A percentile compares a stretch with the other conserved stretches of the same genome.
These are phyloP conservation scores for Dionaea muscipula DNA, from an alignment of 179 eudicot species.

Conservation along the genomic window DNA sequence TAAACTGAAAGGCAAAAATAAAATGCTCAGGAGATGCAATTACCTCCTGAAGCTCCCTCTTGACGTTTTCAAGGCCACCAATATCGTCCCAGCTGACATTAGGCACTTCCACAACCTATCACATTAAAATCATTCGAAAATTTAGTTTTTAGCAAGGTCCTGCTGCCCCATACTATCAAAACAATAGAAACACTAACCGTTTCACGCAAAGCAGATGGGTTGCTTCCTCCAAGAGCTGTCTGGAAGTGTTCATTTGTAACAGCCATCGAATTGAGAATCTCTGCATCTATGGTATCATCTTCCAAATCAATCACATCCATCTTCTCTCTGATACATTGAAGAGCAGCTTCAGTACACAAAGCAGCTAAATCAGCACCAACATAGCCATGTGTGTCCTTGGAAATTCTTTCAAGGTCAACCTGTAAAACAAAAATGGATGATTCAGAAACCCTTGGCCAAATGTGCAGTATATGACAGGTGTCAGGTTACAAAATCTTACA, in stretches of 20 bases:
- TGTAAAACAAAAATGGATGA: slow-evolving; percentile 13
- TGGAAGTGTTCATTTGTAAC: slow-evolving; percentile 67
- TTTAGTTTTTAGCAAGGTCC: not conserved
- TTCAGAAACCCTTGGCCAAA: not conserved
- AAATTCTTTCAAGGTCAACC: slow-evolving; percentile 69
- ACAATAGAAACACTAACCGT: slow-evolving; percentile 33
- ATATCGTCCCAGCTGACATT: slow-evolving; percentile 63
- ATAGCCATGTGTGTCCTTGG: slow-evolving; percentile 72
- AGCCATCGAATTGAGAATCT: slow-evolving; percentile 82
- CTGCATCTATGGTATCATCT: slow-evolving; percentile 81
- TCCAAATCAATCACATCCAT: slow-evolving; percentile 85
- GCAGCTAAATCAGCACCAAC: slow-evolving; percentile 83
- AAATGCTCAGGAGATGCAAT: not conserved
- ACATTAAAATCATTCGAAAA: slow-evolving; percentile 1
- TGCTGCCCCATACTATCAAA: not conserved
- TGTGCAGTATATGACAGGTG: not conserved
- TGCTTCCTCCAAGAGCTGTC: slow-evolving; percentile 78
- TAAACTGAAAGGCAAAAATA: not conserved
- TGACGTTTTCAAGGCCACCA: slow-evolving; percentile 80
- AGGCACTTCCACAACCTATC: slow-evolving; percentile 73
- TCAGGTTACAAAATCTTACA: slow-evolving; percentile 18
- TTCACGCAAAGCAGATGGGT: slow-evolving; percentile 81
- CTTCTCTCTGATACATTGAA: slow-evolving; percentile 80
- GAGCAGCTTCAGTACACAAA: slow-evolving; percentile 73
- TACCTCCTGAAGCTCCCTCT: slow-evolving; percentile 88